Percentiles rank a stretch among this genome's conserved stretches.
Evolutionary conservation across 2,329 filamentous ascomycete species (phyloP).

Genomic region (Juglanconis juglandina): DNA sequence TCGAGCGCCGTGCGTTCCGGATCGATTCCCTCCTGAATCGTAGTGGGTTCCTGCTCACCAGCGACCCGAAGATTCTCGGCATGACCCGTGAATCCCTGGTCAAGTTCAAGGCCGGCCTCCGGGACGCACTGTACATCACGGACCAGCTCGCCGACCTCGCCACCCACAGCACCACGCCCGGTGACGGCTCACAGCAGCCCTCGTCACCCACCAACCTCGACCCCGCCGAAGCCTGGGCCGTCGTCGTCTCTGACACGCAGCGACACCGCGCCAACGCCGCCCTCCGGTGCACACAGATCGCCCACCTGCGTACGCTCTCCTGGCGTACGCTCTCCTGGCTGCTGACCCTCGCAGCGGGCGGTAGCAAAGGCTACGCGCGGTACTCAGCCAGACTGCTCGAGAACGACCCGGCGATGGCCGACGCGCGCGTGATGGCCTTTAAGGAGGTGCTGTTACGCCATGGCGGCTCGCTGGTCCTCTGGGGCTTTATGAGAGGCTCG

Average conservation of each 20-base stretch:
- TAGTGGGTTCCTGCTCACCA: constrained; percentile 13
- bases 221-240: neutral
- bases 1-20: constrained; percentile 12
- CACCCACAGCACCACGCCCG: neutral
- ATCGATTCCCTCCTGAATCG: constrained; percentile 11
- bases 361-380: neutral
- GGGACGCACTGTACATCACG: constrained; percentile 2
- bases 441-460: constrained; percentile 13
- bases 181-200: neutral
- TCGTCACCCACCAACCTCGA: neutral
- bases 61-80: neutral
- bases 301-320: neutral
- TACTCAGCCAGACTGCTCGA: constrained; percentile 1
- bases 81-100: neutral
- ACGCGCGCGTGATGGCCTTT: constrained; percentile 12
- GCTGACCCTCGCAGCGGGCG: constrained; percentile 1
- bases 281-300: neutral
- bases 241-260: neutral
- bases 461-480: constrained; percentile 11
- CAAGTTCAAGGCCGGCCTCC: constrained; percentile 13
- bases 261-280: neutral
- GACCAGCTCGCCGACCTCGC: constrained; percentile 11
- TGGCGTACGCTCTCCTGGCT: neutral
- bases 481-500: constrained; percentile 12
- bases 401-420: constrained; percentile 6